A percentile compares a stretch with the other conserved stretches of the same genome.
phyloP scores from a whole-genome alignment of 768 basidiomycete genomes.

The Lepiota brunneoincarnata region DNA sequence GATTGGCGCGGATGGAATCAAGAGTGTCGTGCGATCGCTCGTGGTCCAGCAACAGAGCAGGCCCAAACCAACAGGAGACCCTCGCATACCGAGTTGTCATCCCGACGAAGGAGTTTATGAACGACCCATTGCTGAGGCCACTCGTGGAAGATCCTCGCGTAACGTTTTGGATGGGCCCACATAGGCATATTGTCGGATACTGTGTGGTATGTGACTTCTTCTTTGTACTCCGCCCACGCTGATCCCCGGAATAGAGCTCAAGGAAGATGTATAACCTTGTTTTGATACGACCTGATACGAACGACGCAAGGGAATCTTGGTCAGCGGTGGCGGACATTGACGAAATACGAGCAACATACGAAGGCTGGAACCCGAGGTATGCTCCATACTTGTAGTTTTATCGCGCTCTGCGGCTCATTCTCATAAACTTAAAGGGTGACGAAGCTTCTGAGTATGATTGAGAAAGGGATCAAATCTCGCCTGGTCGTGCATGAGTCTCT shows the following conservation, averaged over 20 bases:
- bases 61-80: slow-evolving; percentile 56
- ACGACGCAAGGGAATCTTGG: slow-evolving; percentile 40
- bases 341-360: slow-evolving; percentile 46
- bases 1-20: slow-evolving; percentile 48
- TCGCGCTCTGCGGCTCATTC: neutral
- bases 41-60: slow-evolving; percentile 45
- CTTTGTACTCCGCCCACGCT: neutral
- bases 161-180: slow-evolving; percentile 60
- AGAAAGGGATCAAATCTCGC: slow-evolving; percentile 43
- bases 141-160: slow-evolving; percentile 52
- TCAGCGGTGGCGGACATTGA: slow-evolving; percentile 37
- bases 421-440: slow-evolving; percentile 28
- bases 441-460: slow-evolving; percentile 43
- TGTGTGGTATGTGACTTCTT: slow-evolving; percentile 28
- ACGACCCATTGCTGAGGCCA: slow-evolving; percentile 47
- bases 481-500: slow-evolving; percentile 49
- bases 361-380: slow-evolving; percentile 47
- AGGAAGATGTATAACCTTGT: slow-evolving; percentile 46
- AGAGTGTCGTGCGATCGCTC: slow-evolving; percentile 45
- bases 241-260: slow-evolving; percentile 24
- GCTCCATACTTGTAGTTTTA: neutral
- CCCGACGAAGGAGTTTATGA: slow-evolving; percentile 39
- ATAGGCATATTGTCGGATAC: slow-evolving; percentile 34
- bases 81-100: slow-evolving; percentile 60
- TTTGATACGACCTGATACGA: slow-evolving; percentile 30